phyloP scores from a whole-genome alignment of 75 land plant genomes.

The Cupressus sempervirens region DNA sequence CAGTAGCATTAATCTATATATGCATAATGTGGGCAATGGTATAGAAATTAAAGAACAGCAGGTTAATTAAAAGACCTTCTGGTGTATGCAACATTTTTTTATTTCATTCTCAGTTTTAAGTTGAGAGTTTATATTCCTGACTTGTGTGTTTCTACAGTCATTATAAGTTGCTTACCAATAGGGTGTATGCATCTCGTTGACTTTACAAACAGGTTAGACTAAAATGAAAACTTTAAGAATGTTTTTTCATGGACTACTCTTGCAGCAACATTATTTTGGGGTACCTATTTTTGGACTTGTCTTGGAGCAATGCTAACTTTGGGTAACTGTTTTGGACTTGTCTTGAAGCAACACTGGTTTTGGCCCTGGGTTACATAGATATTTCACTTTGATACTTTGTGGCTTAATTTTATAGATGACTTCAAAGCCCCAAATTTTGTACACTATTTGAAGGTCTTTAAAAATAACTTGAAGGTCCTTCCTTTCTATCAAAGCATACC shows the following conservation, averaged over 20 bases:
- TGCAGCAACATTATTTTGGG: no score
- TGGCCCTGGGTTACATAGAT: no score
- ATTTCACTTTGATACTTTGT: not conserved
- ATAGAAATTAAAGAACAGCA: not conserved
- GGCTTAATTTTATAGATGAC: not conserved
- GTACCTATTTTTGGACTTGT: no score
- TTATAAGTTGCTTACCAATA: not conserved
- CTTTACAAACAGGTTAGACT: not conserved
- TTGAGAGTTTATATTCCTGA: not conserved
- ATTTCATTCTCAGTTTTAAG: not conserved
- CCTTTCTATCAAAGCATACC: not conserved
- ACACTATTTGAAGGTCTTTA: not conserved
- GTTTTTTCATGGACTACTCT: no score
- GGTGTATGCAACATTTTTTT: not conserved
- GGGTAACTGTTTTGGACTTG: not conserved
- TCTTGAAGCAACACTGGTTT: not conserved
- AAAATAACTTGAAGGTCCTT: not conserved
- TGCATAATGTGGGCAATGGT: not conserved
- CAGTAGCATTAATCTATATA: not conserved
- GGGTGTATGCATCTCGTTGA: not conserved
- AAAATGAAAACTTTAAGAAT: no score
- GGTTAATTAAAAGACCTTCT: not conserved
- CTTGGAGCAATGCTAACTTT: no score
- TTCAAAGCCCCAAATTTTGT: not conserved
- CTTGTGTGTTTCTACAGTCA: not conserved